Percentiles rank a stretch among this genome's conserved stretches.
Conservation (phyloP, 2,329 filamentous ascomycete species). For the Fusarium cyanostomum region DNA sequence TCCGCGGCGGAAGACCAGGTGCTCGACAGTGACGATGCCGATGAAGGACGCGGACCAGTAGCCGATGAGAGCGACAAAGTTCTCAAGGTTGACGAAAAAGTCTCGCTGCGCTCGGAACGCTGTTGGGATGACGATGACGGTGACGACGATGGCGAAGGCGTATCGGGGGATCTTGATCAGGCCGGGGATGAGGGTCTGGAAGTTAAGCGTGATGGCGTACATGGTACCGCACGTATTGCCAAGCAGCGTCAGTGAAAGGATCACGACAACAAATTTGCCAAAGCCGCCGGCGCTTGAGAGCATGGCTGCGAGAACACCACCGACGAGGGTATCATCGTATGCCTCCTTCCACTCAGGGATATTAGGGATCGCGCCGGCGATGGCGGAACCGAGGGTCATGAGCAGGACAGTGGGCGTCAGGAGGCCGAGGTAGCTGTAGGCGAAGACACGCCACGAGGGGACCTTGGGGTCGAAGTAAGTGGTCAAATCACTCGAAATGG, state of each 20-base stretch:
- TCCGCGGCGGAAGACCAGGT: constrained; percentile 58
- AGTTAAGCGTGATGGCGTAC: constrained; percentile 71
- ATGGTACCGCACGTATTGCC: constrained; percentile 68
- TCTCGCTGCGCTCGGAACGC: constrained; percentile 63
- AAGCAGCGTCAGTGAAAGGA: constrained; percentile 65
- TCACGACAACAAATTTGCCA: constrained; percentile 68
- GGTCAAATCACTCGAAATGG: constrained; percentile 67
- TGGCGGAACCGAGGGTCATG: constrained; percentile 72
- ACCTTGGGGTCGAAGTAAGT: constrained; percentile 68
- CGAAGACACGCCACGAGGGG: constrained; percentile 61
- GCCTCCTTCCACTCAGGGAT: constrained; percentile 63
- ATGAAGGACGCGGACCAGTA: constrained; percentile 68
- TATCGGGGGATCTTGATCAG: constrained; percentile 65
- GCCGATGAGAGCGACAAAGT: constrained; percentile 65
- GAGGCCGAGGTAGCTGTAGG: constrained; percentile 66
- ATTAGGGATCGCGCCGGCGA: constrained; percentile 66
- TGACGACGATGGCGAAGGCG: constrained; percentile 65
- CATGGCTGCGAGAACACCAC: constrained; percentile 69
- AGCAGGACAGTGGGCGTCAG: constrained; percentile 64
- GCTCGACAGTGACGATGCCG: constrained; percentile 59
- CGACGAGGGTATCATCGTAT: constrained; percentile 63
- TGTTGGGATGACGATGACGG: constrained; percentile 67
- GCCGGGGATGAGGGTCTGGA: constrained; percentile 68
- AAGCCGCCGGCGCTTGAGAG: constrained; percentile 66
- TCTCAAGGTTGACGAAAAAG: constrained; percentile 67